Base-by-base conservation (phyloP, 306 rosid genomes). In the Crotalaria pallida region DNA sequence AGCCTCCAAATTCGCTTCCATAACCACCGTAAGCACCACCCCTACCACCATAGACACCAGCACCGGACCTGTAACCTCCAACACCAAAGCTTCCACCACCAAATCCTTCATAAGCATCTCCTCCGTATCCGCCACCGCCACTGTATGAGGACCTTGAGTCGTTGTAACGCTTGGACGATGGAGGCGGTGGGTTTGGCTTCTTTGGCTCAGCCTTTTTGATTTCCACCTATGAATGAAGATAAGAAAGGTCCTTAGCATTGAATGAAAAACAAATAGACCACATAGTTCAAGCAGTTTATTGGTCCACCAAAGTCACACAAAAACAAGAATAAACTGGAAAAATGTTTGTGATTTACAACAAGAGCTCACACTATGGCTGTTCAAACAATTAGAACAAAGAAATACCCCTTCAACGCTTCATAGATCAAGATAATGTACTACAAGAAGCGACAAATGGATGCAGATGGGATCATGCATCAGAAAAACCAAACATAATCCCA, bases 131-230 rank as follows among this genome's bases (percentile, higher is more conserved):
- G 77, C 87, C 88, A 80, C 87, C 88, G 77, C 86, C 76, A 52
- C 88, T 76, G 40, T 81, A 88, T 56, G 88, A 75, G 34, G 95
- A 84, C 82, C 99, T 83, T 15, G 97, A 81, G 55, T 86, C 95
- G 58, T 79, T 86, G 49, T 87, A 87, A 21, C 99, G 94, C 74
- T 84, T 90, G n/a, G 96, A 85, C 18, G 97, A 80, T 56, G 97
- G 72, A 34, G 87, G 88, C 17, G 94, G 88, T 51, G 88, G 77
- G 76, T 83, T 88, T 43, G 96, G 79, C 83, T 94, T 94, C 81
- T 89, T 91, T 5, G 99, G 99, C 71, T 94, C 99, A n/a, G 99
- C 99, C 77, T 91, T 91, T 80, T 94, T 94, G 62, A 91, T 91
- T 79, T 94, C 99, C 82, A 94, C 99, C 99, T 94, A 81, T 65